These are phyloP conservation scores for Penicillium sp. DNA, from an alignment of 2,329 filamentous ascomycete genomes.

Conservation along the genomic window DNA sequence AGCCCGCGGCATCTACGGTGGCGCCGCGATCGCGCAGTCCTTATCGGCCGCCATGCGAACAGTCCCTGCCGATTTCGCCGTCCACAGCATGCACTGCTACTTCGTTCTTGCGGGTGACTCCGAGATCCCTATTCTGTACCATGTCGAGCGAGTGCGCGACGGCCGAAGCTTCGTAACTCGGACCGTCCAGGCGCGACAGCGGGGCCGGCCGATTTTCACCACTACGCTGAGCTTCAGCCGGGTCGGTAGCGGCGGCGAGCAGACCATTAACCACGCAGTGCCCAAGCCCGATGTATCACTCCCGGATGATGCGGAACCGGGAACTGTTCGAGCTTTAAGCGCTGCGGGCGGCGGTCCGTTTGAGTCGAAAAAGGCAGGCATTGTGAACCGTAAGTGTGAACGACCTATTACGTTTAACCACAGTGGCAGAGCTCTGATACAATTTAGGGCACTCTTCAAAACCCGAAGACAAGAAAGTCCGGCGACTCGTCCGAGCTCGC, in stretches of 20 bases:
- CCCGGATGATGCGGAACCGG: constrained; percentile 35
- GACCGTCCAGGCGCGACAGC: constrained; percentile 92
- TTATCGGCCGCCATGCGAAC: constrained; percentile 86
- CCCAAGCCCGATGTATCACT: constrained; percentile 56
- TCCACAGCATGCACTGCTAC: constrained; percentile 99
- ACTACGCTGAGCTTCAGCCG: constrained; percentile 87
- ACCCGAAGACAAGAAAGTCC: constrained; percentile 65
- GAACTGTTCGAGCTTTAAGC: constrained; percentile 29
- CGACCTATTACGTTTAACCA: neutral
- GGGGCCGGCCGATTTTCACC: constrained; percentile 88
- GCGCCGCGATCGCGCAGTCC: constrained; percentile 87
- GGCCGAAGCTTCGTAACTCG: constrained; percentile 86
- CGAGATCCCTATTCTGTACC: constrained; percentile 84
- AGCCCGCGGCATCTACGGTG: constrained; percentile 90
- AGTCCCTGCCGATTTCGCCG: constrained; percentile 72
- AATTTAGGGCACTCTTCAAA: constrained; percentile 42
- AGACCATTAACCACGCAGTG: constrained; percentile 64
- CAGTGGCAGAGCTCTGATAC: neutral
- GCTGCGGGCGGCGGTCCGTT: constrained; percentile 52
- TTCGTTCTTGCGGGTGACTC: constrained; percentile 89
- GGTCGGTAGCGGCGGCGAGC: constrained; percentile 53
- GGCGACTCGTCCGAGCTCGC: constrained; percentile 50
- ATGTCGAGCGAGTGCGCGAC: constrained; percentile 90
- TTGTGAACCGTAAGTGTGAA: constrained; percentile 50
- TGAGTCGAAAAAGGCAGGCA: constrained; percentile 56